Evolutionary conservation across 257 asterid species (phyloP), one percentile per base, ranked within the genome.

Genomic region (Linderniella brevidens): DNA sequence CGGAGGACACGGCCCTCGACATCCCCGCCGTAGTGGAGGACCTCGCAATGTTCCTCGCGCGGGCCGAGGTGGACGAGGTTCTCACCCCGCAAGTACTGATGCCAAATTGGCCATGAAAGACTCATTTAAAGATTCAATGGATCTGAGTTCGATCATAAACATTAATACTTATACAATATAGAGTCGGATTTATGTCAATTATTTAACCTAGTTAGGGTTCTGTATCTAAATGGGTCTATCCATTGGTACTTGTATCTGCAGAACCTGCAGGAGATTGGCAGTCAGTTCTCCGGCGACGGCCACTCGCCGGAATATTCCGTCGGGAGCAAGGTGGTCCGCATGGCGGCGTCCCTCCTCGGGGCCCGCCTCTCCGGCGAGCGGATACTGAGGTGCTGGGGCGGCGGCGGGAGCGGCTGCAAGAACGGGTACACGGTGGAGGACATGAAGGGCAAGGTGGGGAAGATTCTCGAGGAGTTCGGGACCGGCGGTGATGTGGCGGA

Each of bases 351-450:
- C 0, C 18, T 84, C 63, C 71, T 88, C 11, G 74, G 62, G 59
- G 94, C 92, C 13, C 71, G 90, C 0, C 86, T 88, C 9, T 76
- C 94, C 0, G 93, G 98, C 1, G 98, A 88, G 67, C 69, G 96
- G 1, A 88, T 88, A 11, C 49, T 80, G 40, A 48, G 98, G 64
- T 88, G 98, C 41, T 88, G 94, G 94, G 95, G 95, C 0, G 92
- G 83, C 8, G 88, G 93, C 10, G 94, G 92, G 20, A 71, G 74
- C 59, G 44, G 68, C 35, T 41, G 69, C 36, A 63, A 65, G 0
- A 76, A 70, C 19, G 90, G 92, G 5, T 79, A 92, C 84, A 66
- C 85, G 0, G 66, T 80, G 3, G 95, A 83, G 39, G 97, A 83
- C 13, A 93, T 78, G 53, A 88, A 88, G 70, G 92, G 78, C 53